A percentile compares a stretch with the other conserved stretches of the same genome.
These are phyloP conservation scores for Psidium guajava DNA, from an alignment of 345 rosid genomes.

Conservation along the genomic window DNA sequence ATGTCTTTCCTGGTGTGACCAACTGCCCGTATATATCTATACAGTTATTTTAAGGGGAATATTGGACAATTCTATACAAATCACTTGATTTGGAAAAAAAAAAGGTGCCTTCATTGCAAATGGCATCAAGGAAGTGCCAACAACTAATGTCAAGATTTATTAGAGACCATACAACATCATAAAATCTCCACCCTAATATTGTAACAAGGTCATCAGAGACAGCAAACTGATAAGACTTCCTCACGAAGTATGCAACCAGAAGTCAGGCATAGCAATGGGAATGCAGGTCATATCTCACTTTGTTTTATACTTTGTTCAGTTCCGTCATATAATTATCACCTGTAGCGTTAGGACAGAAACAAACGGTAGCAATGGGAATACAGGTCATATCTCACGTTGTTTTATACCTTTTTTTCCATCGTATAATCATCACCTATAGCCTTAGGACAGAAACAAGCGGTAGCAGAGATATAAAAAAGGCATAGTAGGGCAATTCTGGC, in stretches of 20 bases:
- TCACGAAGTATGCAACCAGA: background rate
- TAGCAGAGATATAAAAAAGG: background rate
- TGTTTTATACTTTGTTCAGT: background rate
- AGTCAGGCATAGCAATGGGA: background rate
- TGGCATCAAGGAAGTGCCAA: background rate
- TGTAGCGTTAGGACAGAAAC: background rate
- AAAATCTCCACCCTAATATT: background rate
- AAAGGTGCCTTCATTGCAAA: background rate
- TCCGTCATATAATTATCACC: background rate
- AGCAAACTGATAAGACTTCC: background rate
- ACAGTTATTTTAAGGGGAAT: background rate
- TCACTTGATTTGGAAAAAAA: background rate
- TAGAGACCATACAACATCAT: background rate
- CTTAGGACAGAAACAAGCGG: background rate
- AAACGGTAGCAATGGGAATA: background rate
- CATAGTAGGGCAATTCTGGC: background rate
- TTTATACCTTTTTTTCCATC: background rate
- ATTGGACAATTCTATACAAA: background rate
- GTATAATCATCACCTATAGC: background rate
- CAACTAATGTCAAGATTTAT: background rate
- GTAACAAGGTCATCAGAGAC: background rate
- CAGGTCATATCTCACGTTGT: background rate
- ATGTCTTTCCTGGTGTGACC: background rate
- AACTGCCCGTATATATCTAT: background rate
- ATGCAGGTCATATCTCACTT: background rate